phyloP scores from a whole-genome alignment of 2,329 filamentous ascomycete species.

The Diaporthe helianthi region DNA sequence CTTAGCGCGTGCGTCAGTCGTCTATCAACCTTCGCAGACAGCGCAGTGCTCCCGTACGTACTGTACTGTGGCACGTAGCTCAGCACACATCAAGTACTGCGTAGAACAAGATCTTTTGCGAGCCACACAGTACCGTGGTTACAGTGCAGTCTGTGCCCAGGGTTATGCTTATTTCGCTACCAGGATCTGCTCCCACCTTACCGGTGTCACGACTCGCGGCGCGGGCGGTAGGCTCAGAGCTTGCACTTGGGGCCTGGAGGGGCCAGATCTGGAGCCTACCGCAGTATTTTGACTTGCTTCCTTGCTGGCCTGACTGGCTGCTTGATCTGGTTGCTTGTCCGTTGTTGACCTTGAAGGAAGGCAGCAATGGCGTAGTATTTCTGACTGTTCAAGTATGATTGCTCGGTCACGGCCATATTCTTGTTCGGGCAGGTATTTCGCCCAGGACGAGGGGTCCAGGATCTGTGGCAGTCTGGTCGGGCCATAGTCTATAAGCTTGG shows the following conservation, averaged over 20 bases:
- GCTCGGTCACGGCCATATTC: background rate
- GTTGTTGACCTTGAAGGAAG: background rate
- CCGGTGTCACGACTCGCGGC: conserved; percentile 18
- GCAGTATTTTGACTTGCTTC: background rate
- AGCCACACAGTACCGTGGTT: background rate
- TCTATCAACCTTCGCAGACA: background rate
- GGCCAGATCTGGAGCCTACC: conserved; percentile 16
- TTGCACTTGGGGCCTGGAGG: too few species aligned
- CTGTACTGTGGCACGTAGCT: too few species aligned
- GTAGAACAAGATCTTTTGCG: conserved; percentile 13
- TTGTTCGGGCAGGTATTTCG: background rate
- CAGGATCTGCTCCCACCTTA: conserved; percentile 16
- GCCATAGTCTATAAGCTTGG: conserved; percentile 4
- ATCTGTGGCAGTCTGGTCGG: background rate
- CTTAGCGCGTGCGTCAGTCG: background rate
- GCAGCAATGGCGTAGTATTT: background rate
- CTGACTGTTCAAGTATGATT: background rate
- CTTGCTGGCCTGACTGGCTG: background rate
- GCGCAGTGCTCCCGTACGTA: background rate
- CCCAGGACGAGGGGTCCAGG: background rate
- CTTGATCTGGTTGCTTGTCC: background rate
- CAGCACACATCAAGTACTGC: too few species aligned
- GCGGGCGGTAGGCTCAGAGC: conserved; percentile 18
- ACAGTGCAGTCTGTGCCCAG: conserved; percentile 17
- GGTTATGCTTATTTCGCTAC: conserved; percentile 28